Base-by-base conservation (phyloP, 2,329 filamentous ascomycete species). In the Aspergillus hiratsukae region DNA sequence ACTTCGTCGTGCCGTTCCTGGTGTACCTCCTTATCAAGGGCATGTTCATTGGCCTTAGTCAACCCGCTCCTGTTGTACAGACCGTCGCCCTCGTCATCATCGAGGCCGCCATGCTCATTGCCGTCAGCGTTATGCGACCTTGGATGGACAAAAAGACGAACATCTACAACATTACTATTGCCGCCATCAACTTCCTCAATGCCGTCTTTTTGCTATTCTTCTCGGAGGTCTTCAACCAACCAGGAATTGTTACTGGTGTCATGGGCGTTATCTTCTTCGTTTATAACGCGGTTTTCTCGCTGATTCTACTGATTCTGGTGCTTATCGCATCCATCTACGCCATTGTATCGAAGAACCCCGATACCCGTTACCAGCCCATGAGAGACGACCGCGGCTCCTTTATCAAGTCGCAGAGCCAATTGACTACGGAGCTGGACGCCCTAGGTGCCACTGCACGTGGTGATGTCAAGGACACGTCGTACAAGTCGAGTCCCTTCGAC, bases 101-200 rank as follows among this genome's bases (percentile, higher is more conserved):
- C 55, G 93, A 97, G 75, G 87, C 87, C 1, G 84, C 76, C 52
- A 87, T 89, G 65, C 81, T 97, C 55, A 88, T 96, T 65, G 85
- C 78, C 23, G 86, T 91, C 55, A 88, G 86, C 58, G 87, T 96
- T 53, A 78, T 97, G 64, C 87, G 90, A 58, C 93, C 93, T 19
- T 97, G 91, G 88, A 97, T 97, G 93, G 93, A 97, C 81, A 96
- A 96, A 85, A 93, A 92, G 78, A 96, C 91, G 59, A 97, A 97
- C 75, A 87, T 87, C 49, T 96, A 96, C 82, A 97, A 97, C 78
- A 96, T 97, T 68, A 84, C 91, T 58, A 97, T 97, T 67, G 88
- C 86, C 60, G 88, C 85, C 48, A 81, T 96, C 75, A 97, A 96
- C 80, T 96, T 97, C 74, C 73, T 97, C 68, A 96, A 94, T 75